Evolutionary conservation across 2,329 filamentous ascomycete genomes (phyloP).

Genomic region (Fusarium graminum): DNA sequence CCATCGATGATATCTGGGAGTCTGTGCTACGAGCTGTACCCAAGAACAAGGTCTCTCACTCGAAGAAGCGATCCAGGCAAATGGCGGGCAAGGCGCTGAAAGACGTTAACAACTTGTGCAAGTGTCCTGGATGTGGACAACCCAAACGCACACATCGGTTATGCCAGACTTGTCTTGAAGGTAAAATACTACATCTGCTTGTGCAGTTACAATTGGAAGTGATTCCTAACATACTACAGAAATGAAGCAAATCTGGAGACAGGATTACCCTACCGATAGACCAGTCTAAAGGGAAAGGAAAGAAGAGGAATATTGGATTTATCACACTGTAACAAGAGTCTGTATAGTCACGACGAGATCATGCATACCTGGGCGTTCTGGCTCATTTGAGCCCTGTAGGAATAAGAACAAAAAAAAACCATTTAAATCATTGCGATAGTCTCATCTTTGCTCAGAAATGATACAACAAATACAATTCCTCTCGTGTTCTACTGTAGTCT

Average conservation of each 20-base stretch:
- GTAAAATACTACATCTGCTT: constrained; percentile 61
- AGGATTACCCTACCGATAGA: constrained; percentile 55
- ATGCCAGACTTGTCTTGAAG: constrained; percentile 87
- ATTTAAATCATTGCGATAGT: neutral
- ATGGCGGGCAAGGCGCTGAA: constrained; percentile 96
- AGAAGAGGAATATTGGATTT: constrained; percentile 37
- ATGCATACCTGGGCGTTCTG: constrained; percentile 55
- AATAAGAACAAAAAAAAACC: constrained; percentile 44
- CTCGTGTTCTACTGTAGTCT: neutral
- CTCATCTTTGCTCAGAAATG: neutral
- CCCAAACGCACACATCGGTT: constrained; percentile 89
- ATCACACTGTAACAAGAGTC: constrained; percentile 48
- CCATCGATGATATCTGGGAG: constrained; percentile 88
- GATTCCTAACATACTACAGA: constrained; percentile 52
- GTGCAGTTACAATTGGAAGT: neutral
- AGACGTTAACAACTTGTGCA: constrained; percentile 88
- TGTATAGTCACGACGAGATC: constrained; percentile 51
- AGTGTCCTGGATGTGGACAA: constrained; percentile 89
- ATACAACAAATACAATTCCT: neutral
- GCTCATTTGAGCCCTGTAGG: constrained; percentile 50
- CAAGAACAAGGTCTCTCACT: constrained; percentile 98
- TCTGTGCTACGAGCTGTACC: constrained; percentile 91
- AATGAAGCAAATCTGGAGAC: constrained; percentile 61
- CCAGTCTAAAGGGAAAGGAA: constrained; percentile 47
- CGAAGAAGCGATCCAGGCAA: constrained; percentile 92